Conservation (phyloP, 163 green algal species). For the Coccomyxa subellipsoidea region DNA sequence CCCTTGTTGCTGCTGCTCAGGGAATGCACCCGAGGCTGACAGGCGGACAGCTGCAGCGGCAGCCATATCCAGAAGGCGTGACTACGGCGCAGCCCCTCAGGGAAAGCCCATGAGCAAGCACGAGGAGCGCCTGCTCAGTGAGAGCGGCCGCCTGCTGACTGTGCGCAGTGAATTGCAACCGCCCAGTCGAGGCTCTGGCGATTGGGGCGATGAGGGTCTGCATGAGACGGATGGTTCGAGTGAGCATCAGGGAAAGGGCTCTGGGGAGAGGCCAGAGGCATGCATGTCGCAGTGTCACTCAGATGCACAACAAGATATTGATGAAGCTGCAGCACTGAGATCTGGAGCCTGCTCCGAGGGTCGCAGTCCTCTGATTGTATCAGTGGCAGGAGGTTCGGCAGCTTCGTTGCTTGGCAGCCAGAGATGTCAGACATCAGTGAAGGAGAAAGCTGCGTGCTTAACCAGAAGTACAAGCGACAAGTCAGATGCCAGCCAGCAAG, state of each 20-base stretch:
- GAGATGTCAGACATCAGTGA: too few species aligned
- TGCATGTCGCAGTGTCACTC: too few species aligned
- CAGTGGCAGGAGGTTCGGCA: too few species aligned
- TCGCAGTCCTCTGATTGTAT: too few species aligned
- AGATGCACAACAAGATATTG: too few species aligned
- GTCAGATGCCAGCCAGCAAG: neutral
- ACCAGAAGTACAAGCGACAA: neutral
- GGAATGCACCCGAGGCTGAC: neutral
- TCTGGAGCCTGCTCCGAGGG: too few species aligned
- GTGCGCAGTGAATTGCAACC: neutral
- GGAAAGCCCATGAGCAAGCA: slow-evolving; percentile 22
- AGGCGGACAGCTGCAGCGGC: neutral
- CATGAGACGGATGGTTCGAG: neutral
- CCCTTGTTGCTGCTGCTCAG: too few species aligned
- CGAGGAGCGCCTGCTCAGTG: slow-evolving; percentile 25
- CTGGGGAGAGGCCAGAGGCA: too few species aligned
- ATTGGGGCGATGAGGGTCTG: neutral
- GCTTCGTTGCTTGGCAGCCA: too few species aligned
- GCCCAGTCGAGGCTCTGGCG: neutral
- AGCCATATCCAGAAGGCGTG: slow-evolving; percentile 6
- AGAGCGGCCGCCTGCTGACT: neutral
- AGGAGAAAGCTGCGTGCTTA: too few species aligned
- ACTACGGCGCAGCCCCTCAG: slow-evolving; percentile 15
- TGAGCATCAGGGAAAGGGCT: neutral
- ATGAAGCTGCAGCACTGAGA: too few species aligned